Evolutionary conservation across 345 rosid genomes (phyloP).

Genomic region (Eucalyptus marginata): DNA sequence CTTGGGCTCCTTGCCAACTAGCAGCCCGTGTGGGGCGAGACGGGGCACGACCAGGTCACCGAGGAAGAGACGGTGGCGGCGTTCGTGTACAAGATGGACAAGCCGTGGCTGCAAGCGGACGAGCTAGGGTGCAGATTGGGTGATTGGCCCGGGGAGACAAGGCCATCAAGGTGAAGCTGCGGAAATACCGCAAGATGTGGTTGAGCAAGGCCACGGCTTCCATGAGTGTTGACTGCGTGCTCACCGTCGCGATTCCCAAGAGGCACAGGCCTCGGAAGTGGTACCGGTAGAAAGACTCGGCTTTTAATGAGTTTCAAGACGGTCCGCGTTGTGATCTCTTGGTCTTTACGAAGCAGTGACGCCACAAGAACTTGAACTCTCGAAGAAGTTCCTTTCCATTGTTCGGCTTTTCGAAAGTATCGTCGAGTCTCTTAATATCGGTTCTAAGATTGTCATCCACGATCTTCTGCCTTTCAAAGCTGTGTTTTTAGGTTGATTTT

Average conservation of each 20-base stretch:
- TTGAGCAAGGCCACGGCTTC: neutral
- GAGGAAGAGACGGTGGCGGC: neutral
- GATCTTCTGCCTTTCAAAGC: neutral
- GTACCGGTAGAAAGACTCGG: neutral
- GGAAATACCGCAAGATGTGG: neutral
- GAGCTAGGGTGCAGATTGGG: neutral
- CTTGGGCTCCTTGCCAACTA: neutral
- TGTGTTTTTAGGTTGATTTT: neutral
- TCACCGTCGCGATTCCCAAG: neutral
- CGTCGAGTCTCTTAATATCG: neutral
- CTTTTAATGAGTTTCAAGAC: neutral
- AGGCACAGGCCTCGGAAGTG: neutral
- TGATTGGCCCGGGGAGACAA: neutral
- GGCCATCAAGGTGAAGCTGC: neutral
- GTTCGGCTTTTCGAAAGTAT: neutral
- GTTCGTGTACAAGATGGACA: neutral
- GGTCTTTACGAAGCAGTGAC: neutral
- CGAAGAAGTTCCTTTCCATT: neutral
- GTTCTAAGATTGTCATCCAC: neutral
- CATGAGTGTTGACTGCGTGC: neutral
- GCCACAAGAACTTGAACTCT: fast-evolving
- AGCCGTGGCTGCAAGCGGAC: neutral
- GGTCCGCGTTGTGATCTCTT: neutral
- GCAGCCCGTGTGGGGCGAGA: neutral
- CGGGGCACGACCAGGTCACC: neutral